phyloP scores from a whole-genome alignment of 768 basidiomycete species.

The Boletus rubescentipes region DNA sequence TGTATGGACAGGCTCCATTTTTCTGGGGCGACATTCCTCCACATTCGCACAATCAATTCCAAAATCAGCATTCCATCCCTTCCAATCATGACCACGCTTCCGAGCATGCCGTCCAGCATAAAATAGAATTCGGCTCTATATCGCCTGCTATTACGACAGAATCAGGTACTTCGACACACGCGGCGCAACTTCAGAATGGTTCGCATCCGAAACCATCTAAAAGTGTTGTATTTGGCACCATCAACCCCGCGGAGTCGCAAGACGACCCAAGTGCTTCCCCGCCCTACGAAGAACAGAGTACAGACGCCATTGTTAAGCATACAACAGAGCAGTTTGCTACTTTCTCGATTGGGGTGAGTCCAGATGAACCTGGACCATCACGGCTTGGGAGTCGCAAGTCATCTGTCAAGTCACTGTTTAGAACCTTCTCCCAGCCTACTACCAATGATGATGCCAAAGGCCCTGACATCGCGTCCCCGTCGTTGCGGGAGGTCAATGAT shows the following conservation, averaged over 20 bases:
- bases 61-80: conserved; percentile 13
- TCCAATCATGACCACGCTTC: conserved; percentile 11
- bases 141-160: conserved; percentile 17
- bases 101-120: conserved; percentile 8
- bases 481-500: conserved; percentile 11
- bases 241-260: conserved; percentile 32
- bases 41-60: conserved; percentile 17
- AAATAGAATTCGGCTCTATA: conserved; percentile 19
- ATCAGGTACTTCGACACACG: conserved; percentile 1
- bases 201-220: conserved; percentile 10
- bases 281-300: conserved; percentile 5
- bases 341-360: conserved; percentile 48
- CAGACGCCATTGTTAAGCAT: conserved; percentile 16
- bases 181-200: conserved; percentile 6
- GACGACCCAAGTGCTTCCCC: background rate
- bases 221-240: conserved; percentile 54
- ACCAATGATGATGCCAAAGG: conserved; percentile 1
- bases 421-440: background rate
- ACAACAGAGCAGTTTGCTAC: conserved; percentile 32
- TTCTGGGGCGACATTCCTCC: conserved; percentile 36
- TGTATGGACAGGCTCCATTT: conserved; percentile 37
- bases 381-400: conserved; percentile 28
- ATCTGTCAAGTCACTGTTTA: conserved; percentile 20
- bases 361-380: conserved; percentile 34
- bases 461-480: background rate